Percentiles rank a stretch among this genome's conserved stretches.
Conservation (phyloP, 306 rosid genomes). For the Begonia fuchsioides region DNA sequence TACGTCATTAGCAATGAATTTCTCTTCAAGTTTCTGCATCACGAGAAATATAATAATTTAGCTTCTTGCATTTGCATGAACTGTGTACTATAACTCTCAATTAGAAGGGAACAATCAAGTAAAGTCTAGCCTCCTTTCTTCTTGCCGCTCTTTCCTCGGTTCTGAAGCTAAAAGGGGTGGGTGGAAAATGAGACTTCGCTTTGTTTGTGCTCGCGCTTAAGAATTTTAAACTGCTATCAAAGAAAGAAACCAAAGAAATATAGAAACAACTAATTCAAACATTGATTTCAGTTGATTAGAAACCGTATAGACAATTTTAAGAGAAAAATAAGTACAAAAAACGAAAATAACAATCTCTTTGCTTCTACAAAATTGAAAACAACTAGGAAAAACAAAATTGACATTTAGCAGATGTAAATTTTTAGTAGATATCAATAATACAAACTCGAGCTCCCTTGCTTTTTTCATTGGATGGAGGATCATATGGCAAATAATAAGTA, state of each 20-base stretch:
- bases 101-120: conserved; percentile 6
- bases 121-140: conserved; percentile 64
- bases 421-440: no score
- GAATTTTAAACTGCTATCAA: conserved; percentile 23
- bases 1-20: conserved; percentile 65
- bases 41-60: conserved; percentile 4
- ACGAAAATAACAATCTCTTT: conserved; percentile 5
- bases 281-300: no score
- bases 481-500: no score
- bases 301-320: no score
- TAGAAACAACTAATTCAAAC: no score
- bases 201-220: conserved; percentile 59
- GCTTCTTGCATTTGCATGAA: conserved; percentile 13
- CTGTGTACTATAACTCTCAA: not conserved
- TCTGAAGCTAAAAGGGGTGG: conserved; percentile 68
- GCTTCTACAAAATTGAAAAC: conserved; percentile 2
- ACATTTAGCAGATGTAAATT: no score
- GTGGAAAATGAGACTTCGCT: conserved; percentile 55
- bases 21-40: conserved; percentile 78
- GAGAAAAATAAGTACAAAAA: conserved; percentile 2
- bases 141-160: conserved; percentile 88
- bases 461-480: no score
- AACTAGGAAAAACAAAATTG: no score
- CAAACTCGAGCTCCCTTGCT: no score
- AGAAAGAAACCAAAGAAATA: no score